phyloP scores from a whole-genome alignment of 1,139 yeast genomes.

The Suhomyces yuchorum region DNA sequence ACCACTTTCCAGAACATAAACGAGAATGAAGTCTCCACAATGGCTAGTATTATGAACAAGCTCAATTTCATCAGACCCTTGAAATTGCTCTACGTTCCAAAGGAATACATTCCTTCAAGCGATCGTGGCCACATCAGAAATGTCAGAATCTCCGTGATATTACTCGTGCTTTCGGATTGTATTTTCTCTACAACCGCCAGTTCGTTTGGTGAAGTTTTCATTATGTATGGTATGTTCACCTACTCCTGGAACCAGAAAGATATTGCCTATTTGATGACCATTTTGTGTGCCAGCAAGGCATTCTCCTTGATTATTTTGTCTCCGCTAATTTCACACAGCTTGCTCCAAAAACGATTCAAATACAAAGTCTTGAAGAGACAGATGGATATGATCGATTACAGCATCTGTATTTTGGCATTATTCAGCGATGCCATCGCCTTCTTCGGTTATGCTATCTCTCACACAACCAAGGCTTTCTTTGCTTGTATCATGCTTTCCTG shows the following conservation, averaged over 20 bases:
- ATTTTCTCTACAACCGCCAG: slow-evolving; percentile 34
- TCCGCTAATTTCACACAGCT: slow-evolving; percentile 33
- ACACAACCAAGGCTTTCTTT: slow-evolving; percentile 11
- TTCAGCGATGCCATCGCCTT: slow-evolving; percentile 47
- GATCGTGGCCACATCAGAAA: slow-evolving; percentile 15
- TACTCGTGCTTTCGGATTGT: slow-evolving; percentile 52
- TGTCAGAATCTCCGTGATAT: slow-evolving; percentile 38
- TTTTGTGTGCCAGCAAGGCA: slow-evolving; percentile 50
- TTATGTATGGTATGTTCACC: slow-evolving; percentile 59
- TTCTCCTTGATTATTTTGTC: slow-evolving; percentile 35
- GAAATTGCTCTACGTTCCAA: slow-evolving; percentile 40
- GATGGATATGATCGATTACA: slow-evolving; percentile 59
- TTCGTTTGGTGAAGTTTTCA: slow-evolving; percentile 46
- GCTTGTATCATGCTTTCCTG: slow-evolving; percentile 37
- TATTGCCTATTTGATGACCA: slow-evolving; percentile 61
- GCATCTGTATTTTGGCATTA: slow-evolving; percentile 34
- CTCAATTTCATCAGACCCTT: slow-evolving; percentile 51
- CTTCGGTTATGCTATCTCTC: slow-evolving; percentile 20
- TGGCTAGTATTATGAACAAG: neutral
- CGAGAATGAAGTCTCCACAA: neutral
- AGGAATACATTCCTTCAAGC: slow-evolving; percentile 28
- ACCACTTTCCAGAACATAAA: neutral
- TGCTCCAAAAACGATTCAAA: slow-evolving; percentile 29
- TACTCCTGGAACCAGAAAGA: slow-evolving; percentile 63
- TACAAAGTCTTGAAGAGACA: slow-evolving; percentile 40